Evolutionary conservation across 2,329 filamentous ascomycete genomes (phyloP).

Genomic region (Neoscytalidium dimidiatum): DNA sequence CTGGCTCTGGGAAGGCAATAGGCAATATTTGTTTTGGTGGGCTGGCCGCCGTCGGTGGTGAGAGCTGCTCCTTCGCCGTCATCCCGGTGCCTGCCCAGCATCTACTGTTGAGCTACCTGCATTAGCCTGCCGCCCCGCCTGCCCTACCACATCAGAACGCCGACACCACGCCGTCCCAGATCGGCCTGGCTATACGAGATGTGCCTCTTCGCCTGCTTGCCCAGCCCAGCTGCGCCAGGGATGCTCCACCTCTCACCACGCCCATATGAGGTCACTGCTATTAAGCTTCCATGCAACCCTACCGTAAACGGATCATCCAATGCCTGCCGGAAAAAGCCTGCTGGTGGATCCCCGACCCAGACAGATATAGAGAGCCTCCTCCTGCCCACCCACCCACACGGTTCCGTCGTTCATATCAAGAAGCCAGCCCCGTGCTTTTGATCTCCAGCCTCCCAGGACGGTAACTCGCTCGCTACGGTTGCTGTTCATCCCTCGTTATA

Average conservation of each 20-base stretch:
- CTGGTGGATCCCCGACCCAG: background rate
- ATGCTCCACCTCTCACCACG: conserved; percentile 1
- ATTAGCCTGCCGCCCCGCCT: background rate
- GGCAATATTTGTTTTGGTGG: background rate
- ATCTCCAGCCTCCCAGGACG: background rate
- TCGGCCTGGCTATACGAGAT: conserved; percentile 2
- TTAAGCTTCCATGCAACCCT: conserved; percentile 15
- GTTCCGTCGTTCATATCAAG: background rate
- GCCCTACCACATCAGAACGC: background rate
- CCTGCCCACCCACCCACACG: background rate
- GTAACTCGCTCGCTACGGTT: conserved; percentile 43
- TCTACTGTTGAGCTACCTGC: conserved; percentile 1
- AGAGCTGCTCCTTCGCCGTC: background rate
- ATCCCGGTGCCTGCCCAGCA: conserved; percentile 5
- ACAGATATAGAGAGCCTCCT: conserved; percentile 6
- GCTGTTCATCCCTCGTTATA: conserved; percentile 32
- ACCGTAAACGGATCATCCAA: background rate
- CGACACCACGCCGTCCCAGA: background rate
- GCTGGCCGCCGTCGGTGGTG: background rate
- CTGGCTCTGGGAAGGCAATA: background rate
- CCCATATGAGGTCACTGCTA: conserved; percentile 2
- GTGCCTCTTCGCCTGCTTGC: background rate
- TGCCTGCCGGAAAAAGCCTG: background rate
- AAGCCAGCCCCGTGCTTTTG: conserved; percentile 9
- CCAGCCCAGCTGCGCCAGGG: background rate